Conservation (phyloP, 2,329 filamentous ascomycete genomes). For the Talaromyces sp. region DNA sequence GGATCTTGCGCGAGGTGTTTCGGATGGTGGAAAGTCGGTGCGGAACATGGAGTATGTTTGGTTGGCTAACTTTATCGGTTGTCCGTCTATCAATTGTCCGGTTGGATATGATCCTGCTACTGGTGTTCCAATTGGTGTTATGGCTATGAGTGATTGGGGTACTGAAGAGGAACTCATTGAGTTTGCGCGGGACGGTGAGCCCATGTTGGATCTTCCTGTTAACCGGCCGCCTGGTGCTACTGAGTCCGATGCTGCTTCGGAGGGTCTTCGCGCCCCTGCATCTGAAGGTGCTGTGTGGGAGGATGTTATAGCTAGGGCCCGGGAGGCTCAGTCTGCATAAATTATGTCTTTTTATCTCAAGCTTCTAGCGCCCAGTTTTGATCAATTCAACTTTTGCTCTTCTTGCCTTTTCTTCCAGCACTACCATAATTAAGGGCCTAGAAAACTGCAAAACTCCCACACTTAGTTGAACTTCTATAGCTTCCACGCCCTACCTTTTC, state of each 20-base stretch:
- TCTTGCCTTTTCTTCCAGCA: too few species aligned
- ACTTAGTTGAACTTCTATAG: too few species aligned
- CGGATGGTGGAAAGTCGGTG: constrained; percentile 72
- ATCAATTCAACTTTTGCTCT: too few species aligned
- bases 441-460: too few species aligned
- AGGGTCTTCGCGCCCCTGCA: constrained; percentile 33
- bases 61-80: constrained; percentile 79
- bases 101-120: constrained; percentile 66
- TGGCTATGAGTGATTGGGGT: constrained; percentile 60
- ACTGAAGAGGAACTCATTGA: constrained; percentile 55
- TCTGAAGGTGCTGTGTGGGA: constrained; percentile 38
- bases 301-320: constrained; percentile 33
- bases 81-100: constrained; percentile 73
- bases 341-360: background rate
- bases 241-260: constrained; percentile 6
- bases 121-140: constrained; percentile 54
- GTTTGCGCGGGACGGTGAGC: constrained; percentile 57
- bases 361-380: background rate
- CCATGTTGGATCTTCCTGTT: constrained; percentile 42
- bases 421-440: too few species aligned
- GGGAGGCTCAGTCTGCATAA: background rate
- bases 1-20: constrained; percentile 67
- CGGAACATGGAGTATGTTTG: constrained; percentile 83
- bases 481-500: too few species aligned
- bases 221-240: constrained; percentile 8